Percentiles rank a stretch among this genome's conserved stretches.
phyloP scores from a whole-genome alignment of 805 yeast genomes.

The Kodamaea hsintzibuensis region DNA sequence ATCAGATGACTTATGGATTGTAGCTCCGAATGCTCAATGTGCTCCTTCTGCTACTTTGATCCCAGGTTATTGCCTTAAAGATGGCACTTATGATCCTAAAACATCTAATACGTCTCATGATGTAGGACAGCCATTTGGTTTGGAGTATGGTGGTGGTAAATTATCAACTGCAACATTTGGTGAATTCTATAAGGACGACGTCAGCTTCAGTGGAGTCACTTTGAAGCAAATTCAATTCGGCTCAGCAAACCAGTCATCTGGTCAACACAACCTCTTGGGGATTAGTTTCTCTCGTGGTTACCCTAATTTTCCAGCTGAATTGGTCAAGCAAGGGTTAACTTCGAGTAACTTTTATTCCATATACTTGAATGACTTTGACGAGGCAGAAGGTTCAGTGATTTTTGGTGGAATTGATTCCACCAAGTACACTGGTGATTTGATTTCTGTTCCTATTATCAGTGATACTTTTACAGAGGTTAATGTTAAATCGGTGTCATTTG shows the following conservation, averaged over 20 bases:
- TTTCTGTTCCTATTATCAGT: neutral
- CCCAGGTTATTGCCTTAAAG: neutral
- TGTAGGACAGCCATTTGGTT: neutral
- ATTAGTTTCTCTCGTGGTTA: constrained; percentile 33
- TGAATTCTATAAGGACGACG: constrained; percentile 6
- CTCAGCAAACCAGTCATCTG: constrained; percentile 1
- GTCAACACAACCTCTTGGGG: constrained; percentile 15
- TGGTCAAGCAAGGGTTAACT: constrained; percentile 60
- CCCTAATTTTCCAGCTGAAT: constrained; percentile 63
- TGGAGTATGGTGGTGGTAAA: neutral
- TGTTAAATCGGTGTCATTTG: neutral
- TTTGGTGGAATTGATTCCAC: constrained; percentile 37
- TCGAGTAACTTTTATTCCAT: constrained; percentile 59
- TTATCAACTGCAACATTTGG: constrained; percentile 1
- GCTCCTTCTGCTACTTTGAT: neutral
- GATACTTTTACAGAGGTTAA: neutral
- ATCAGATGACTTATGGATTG: constrained; percentile 11
- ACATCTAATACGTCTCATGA: constrained; percentile 10
- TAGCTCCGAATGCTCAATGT: neutral
- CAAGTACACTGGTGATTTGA: constrained; percentile 23
- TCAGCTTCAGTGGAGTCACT: constrained; percentile 4
- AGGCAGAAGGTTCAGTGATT: constrained; percentile 40
- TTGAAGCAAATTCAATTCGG: constrained; percentile 10
- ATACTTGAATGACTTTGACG: constrained; percentile 48
- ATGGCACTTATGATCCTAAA: constrained; percentile 10